A percentile compares a stretch with the other conserved stretches of the same genome.
Conservation (phyloP, 129 eudicot species). For the Chrysanthemum seticuspe region DNA sequence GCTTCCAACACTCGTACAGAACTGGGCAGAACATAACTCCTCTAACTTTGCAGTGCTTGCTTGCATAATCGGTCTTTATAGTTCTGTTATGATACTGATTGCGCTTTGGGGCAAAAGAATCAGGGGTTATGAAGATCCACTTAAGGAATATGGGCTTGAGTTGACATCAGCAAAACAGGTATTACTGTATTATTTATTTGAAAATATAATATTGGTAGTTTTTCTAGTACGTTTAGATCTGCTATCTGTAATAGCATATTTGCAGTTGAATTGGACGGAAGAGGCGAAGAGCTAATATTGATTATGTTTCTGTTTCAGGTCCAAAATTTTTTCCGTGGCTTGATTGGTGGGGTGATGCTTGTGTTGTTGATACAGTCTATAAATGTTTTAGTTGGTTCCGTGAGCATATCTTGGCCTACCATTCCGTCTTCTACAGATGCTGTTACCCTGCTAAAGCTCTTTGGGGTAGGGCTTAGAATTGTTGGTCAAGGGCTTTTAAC, state of each 20-base stretch:
- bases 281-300: constrained; percentile 24
- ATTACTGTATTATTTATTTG: constrained; percentile 8
- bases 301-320: constrained; percentile 45
- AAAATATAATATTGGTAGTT: constrained; percentile 7
- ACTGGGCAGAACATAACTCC: constrained; percentile 66
- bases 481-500: constrained; percentile 59
- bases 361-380: constrained; percentile 54
- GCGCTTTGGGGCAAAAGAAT: constrained; percentile 86
- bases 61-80: constrained; percentile 78
- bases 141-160: constrained; percentile 67
- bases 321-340: constrained; percentile 45
- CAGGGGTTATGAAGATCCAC: constrained; percentile 75
- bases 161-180: constrained; percentile 65
- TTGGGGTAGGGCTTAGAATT: constrained; percentile 39
- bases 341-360: constrained; percentile 68
- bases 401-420: constrained; percentile 49
- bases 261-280: constrained; percentile 8
- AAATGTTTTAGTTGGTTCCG: constrained; percentile 60
- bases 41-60: constrained; percentile 58
- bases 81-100: constrained; percentile 50
- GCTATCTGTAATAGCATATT: constrained; percentile 1
- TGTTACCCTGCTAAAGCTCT: constrained; percentile 40
- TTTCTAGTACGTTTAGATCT: neutral
- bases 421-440: constrained; percentile 41
- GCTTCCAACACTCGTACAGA: constrained; percentile 78